Percentiles rank a stretch among this genome's conserved stretches.
Evolutionary conservation across 768 basidiomycete genomes (phyloP).

Genomic region (Boletus sp.): DNA sequence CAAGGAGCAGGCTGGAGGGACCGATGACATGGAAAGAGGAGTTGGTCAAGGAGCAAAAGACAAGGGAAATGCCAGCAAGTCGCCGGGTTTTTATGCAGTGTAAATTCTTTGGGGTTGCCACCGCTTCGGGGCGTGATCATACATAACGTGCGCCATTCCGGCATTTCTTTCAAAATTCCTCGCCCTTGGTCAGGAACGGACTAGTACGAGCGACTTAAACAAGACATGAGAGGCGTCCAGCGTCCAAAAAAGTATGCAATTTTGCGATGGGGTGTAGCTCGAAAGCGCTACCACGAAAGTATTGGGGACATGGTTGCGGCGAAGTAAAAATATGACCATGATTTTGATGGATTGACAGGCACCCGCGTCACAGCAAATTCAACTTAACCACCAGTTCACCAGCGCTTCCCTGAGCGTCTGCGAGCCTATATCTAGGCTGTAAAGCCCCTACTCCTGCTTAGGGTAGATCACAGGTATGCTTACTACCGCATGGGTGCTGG

Average conservation of each 20-base stretch:
- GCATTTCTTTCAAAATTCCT: background rate
- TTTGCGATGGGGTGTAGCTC: background rate
- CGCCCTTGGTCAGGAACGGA: background rate
- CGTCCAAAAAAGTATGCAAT: background rate
- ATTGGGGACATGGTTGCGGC: slow-evolving; percentile 16
- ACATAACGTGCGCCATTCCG: background rate
- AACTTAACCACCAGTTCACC: background rate
- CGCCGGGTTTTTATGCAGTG: slow-evolving; percentile 23
- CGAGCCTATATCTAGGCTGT: too few species aligned
- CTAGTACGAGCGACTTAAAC: background rate
- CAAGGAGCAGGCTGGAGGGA: slow-evolving; percentile 18
- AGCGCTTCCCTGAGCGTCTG: background rate
- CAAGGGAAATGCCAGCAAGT: background rate
- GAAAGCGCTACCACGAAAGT: slow-evolving; percentile 7
- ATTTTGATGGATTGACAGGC: background rate
- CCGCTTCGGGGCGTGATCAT: slow-evolving; percentile 8
- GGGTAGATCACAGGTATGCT: too few species aligned
- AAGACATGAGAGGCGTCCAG: background rate
- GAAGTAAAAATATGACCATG: background rate
- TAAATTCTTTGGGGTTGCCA: slow-evolving; percentile 38
- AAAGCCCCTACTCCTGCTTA: too few species aligned
- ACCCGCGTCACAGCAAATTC: background rate
- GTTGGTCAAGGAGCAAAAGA: slow-evolving; percentile 27
- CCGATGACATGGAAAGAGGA: slow-evolving; percentile 23
- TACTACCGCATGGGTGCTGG: too few species aligned